These are phyloP conservation scores for Ceratobasidium theobromae DNA, from an alignment of 1,284 basidiomycete genomes.

Conservation along the genomic window DNA sequence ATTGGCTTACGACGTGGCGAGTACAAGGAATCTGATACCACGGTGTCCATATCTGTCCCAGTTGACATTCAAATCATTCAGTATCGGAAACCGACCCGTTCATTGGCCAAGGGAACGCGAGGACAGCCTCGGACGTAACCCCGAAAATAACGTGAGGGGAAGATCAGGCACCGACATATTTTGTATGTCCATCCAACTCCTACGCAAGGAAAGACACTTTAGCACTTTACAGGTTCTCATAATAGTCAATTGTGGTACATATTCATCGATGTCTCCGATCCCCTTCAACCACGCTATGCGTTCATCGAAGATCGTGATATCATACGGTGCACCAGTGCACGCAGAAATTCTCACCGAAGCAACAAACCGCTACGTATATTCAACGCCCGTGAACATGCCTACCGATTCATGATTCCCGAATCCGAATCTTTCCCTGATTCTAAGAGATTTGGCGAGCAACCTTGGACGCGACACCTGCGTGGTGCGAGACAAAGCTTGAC, in stretches of 20 bases:
- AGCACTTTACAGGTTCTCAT: neutral
- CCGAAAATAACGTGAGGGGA: neutral
- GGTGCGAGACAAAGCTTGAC: neutral
- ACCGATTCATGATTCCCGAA: slow-evolving; percentile 11
- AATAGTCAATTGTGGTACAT: slow-evolving; percentile 6
- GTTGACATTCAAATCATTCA: neutral
- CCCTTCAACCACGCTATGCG: slow-evolving; percentile 10
- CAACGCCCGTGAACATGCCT: slow-evolving; percentile 17
- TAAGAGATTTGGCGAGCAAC: slow-evolving; percentile 1
- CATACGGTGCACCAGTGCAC: neutral
- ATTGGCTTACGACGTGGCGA: too few relatives aligned
- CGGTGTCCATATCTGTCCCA: slow-evolving; percentile 16
- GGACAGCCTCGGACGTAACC: neutral
- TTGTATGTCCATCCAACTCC: too few relatives aligned
- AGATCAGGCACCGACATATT: neutral
- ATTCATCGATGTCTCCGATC: slow-evolving; percentile 11
- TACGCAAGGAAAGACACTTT: too few relatives aligned
- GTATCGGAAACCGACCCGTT: slow-evolving; percentile 8
- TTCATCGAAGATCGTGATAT: slow-evolving; percentile 1
- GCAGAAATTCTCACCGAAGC: neutral
- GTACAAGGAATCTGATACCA: neutral
- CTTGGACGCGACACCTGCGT: neutral
- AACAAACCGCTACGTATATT: neutral
- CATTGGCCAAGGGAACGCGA: slow-evolving; percentile 15
- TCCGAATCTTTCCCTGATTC: neutral